Conservation (phyloP, 805 yeast species). For the Cyberlindnera petersonii region DNA sequence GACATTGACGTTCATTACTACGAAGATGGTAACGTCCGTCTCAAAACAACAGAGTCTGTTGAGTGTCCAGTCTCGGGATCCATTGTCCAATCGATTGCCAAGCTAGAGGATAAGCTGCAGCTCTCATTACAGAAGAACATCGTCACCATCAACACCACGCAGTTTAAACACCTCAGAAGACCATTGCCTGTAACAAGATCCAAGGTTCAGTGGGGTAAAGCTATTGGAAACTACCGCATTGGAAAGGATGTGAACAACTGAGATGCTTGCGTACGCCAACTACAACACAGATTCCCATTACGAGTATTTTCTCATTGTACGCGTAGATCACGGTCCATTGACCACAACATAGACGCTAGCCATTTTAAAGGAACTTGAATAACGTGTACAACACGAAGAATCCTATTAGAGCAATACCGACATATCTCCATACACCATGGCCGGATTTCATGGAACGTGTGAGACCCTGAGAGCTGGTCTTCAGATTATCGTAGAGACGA, state of each 20-base stretch:
- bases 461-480: conserved; percentile 47
- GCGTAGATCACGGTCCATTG: too few species aligned
- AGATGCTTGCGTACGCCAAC: background rate
- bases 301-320: background rate
- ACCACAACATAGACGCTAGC: background rate
- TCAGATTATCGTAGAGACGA: conserved; percentile 44
- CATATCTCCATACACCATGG: conserved; percentile 56
- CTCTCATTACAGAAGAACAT: conserved; percentile 58
- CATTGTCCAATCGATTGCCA: conserved; percentile 44
- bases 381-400: conserved; percentile 58
- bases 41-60: conserved; percentile 45
- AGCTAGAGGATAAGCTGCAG: conserved; percentile 59
- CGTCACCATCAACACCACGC: conserved; percentile 66
- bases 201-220: conserved; percentile 91
- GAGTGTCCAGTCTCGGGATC: conserved; percentile 19
- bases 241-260: conserved; percentile 68
- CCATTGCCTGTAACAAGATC: conserved; percentile 89
- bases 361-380: conserved; percentile 38
- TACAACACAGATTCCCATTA: too few species aligned
- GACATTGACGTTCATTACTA: conserved; percentile 81
- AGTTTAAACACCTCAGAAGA: conserved; percentile 83
- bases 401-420: conserved; percentile 48
- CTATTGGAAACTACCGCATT: conserved; percentile 82
- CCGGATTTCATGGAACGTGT: conserved; percentile 56
- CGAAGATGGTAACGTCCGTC: conserved; percentile 93